These are phyloP conservation scores for Cichorium intybus DNA, from an alignment of 140 eudicot genomes.

Conservation along the genomic window DNA sequence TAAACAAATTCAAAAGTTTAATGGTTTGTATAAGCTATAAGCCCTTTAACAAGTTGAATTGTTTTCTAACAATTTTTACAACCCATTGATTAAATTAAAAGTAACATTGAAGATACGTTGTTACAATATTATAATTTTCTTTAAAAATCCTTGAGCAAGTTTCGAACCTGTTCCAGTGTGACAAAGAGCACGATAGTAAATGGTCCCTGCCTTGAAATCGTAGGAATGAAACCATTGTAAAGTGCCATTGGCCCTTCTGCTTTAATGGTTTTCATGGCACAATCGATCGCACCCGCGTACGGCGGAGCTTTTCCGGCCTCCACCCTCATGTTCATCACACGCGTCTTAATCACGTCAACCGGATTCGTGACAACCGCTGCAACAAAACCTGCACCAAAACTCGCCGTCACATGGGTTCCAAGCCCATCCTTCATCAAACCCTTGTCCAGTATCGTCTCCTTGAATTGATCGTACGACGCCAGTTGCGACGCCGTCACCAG, in stretches of 20 bases:
- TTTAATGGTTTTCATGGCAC: slow-evolving; percentile 63
- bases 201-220: slow-evolving; percentile 92
- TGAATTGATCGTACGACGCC: slow-evolving; percentile 81
- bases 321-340: slow-evolving; percentile 92
- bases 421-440: slow-evolving; percentile 71
- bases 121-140: neutral
- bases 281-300: slow-evolving; percentile 68
- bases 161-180: slow-evolving; percentile 82
- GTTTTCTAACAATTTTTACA: neutral
- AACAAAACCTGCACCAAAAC: slow-evolving; percentile 91
- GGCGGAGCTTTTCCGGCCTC: slow-evolving; percentile 60
- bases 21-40: no score
- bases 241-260: slow-evolving; percentile 78
- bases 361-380: slow-evolving; percentile 86
- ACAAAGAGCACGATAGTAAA: slow-evolving; percentile 87
- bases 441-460: slow-evolving; percentile 51
- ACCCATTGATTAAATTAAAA: neutral
- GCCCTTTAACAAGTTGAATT: no score
- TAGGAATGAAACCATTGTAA: slow-evolving; percentile 84
- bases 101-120: no score
- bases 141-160: slow-evolving; percentile 74
- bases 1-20: no score
- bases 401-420: slow-evolving; percentile 85
- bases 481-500: slow-evolving; percentile 82
- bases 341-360: slow-evolving; percentile 81